Percentiles rank a stretch among this genome's conserved stretches.
Conservation (phyloP, 345 rosid genomes). For the Cardamine occulta region DNA sequence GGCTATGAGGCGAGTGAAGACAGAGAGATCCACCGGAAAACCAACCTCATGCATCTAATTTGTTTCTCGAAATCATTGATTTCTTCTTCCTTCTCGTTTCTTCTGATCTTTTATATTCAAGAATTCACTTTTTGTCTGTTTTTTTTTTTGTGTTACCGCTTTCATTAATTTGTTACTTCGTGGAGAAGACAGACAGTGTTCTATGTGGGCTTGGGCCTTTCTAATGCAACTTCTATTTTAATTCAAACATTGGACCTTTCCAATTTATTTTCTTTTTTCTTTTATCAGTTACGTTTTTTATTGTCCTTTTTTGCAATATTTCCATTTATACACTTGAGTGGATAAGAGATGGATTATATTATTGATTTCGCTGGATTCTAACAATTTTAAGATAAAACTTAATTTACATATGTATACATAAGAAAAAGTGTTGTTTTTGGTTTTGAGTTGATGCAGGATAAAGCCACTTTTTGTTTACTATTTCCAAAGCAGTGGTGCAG, state of each 20-base stretch:
- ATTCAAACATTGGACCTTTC: constrained; percentile 7
- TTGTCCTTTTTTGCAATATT: background rate
- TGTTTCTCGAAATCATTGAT: constrained; percentile 37
- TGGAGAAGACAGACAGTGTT: constrained; percentile 35
- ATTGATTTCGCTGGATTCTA: too few species aligned
- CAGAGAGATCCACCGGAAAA: constrained; percentile 74
- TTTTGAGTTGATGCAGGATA: constrained; percentile 1
- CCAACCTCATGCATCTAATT: constrained; percentile 79
- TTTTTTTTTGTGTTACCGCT: constrained; percentile 15
- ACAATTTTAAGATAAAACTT: too few species aligned
- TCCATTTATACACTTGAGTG: background rate
- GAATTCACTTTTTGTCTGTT: background rate
- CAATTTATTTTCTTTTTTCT: background rate
- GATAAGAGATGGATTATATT: too few species aligned
- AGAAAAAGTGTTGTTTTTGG: background rate
- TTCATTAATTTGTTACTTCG: constrained; percentile 32
- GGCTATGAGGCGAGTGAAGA: constrained; percentile 66
- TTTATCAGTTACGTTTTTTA: background rate
- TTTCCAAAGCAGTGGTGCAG: background rate
- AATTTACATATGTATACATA: too few species aligned
- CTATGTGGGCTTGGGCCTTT: constrained; percentile 40
- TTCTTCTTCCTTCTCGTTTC: constrained; percentile 16
- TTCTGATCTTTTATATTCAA: constrained; percentile 7
- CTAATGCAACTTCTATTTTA: background rate
- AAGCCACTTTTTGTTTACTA: background rate